phyloP scores from a whole-genome alignment of 2,329 filamentous ascomycete genomes.

The Aspergillus sp. region DNA sequence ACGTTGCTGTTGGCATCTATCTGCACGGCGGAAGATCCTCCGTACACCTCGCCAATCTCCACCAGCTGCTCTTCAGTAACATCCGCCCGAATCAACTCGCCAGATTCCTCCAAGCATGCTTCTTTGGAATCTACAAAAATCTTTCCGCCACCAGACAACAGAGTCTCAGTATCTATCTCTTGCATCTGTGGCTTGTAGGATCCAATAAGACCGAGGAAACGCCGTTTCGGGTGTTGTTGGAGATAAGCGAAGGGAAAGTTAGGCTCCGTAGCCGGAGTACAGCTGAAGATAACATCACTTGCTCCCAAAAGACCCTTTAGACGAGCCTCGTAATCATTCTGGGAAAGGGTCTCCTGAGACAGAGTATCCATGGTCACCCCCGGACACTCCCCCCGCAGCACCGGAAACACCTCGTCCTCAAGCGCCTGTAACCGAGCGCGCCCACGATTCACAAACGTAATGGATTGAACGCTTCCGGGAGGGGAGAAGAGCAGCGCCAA shows the following conservation, averaged over 20 bases:
- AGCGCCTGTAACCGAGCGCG: constrained; percentile 52
- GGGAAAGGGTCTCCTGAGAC: constrained; percentile 46
- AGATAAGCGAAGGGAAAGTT: constrained; percentile 38
- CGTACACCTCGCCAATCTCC: constrained; percentile 38
- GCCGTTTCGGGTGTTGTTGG: constrained; percentile 25
- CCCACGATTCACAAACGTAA: constrained; percentile 70
- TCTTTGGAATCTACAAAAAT: constrained; percentile 58
- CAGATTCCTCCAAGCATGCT: constrained; percentile 41
- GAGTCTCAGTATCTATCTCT: constrained; percentile 42
- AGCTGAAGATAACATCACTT: constrained; percentile 45
- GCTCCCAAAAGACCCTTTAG: constrained; percentile 23
- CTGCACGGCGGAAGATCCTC: constrained; percentile 13
- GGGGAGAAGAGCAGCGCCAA: constrained; percentile 43
- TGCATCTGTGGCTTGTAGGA: constrained; percentile 51
- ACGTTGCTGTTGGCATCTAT: constrained; percentile 32
- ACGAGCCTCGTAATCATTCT: constrained; percentile 43
- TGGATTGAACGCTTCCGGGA: constrained; percentile 44
- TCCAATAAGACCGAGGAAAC: constrained; percentile 47
- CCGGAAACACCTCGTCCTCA: constrained; percentile 20
- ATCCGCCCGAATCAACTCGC: constrained; percentile 39
- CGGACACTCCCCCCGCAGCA: constrained; percentile 33
- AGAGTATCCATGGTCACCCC: constrained; percentile 24
- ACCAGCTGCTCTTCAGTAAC: constrained; percentile 32
- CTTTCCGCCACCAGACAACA: constrained; percentile 53
- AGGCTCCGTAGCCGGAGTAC: constrained; percentile 40